Evolutionary conservation across 2,329 filamentous ascomycete genomes (phyloP).

Genomic region (Leptosphaerulina australis): DNA sequence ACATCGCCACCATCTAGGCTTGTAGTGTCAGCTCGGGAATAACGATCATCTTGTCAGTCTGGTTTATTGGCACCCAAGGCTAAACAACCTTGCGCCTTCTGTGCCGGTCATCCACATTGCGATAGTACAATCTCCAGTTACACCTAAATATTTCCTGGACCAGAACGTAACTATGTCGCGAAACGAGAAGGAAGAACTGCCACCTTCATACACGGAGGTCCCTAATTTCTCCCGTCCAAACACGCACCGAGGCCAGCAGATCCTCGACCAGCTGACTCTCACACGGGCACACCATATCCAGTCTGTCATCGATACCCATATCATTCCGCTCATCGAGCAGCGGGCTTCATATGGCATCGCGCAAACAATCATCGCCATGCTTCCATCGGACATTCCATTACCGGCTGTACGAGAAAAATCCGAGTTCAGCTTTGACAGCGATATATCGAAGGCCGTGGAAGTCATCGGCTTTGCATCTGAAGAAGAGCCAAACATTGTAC

Average conservation of each 20-base stretch:
- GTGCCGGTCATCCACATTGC: not conserved
- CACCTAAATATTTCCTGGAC: not conserved
- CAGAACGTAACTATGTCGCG: conserved; percentile 15
- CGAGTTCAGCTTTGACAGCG: conserved; percentile 40
- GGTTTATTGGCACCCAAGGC: not conserved
- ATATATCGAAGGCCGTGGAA: conserved; percentile 34
- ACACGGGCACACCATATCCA: conserved; percentile 51
- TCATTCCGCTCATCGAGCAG: conserved; percentile 51
- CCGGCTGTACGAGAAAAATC: conserved; percentile 32
- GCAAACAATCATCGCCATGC: conserved; percentile 52
- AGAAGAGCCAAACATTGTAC: conserved; percentile 49
- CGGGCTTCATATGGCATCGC: conserved; percentile 52
- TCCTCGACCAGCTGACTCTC: conserved; percentile 46
- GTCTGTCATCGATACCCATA: conserved; percentile 47
- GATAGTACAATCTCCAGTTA: not conserved
- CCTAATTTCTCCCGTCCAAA: conserved; percentile 14
- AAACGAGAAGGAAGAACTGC: conserved; percentile 21
- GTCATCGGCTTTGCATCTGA: conserved; percentile 50
- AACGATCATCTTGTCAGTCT: not conserved
- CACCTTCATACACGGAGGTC: conserved; percentile 38
- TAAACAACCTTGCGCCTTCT: not conserved
- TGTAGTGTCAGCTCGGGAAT: not conserved
- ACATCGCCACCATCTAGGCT: conserved; percentile 5
- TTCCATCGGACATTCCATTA: conserved; percentile 51
- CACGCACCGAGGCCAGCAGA: conserved; percentile 33